Base-by-base conservation (phyloP, 1,284 basidiomycete genomes). In the Bondarzewia mesenterica region DNA sequence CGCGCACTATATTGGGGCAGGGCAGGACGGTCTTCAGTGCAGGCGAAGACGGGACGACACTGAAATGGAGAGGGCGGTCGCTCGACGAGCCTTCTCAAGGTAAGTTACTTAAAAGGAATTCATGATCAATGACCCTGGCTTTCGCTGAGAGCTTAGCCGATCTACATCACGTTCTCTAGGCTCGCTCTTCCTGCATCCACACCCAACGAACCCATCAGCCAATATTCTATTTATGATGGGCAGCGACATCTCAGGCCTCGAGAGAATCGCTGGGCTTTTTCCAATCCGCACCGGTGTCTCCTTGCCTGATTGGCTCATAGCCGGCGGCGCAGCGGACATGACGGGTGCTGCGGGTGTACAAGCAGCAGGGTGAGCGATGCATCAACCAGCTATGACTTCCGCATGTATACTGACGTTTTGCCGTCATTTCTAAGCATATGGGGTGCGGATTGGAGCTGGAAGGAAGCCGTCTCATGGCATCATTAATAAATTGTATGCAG, bases 281-380 rank as follows among this genome's bases (percentile, higher is more conserved):
- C 89, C 90, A 1, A 75, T 87, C 20, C 78, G 90, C 10, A 93
- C 89, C 0, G 89, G 88, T 4, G 70, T 91, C 5, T 62, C 78
- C 7, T 68, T 75, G 1, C 87, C 89, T 1, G 85, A 89, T 58
- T 93, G 88, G 86, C 59, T 87, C 2, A 69, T 90, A 15, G 67
- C 82, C 2, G 74, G 76, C 7, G 61, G 65, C 2, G 61, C 66
- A 7, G 70, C 76, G 10, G 82, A 82, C 55, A 62, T 57, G 44
- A 64, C 75, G 16, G 87, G 82, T 8, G 78, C 83, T 12, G 86
- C 77, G 10, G 89, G 85, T 1, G 66, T 91, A n/a, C 61, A 76
- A 14, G 88, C 78, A 20, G 84, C 83, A 53, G 85, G 85, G 85
- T 85, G 62, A 29, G 44, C 32, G 29, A 63, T 52, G 46, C 42